Evolutionary conservation across 495 filamentous ascomycete species (phyloP), one percentile per base, ranked within the genome.

Genomic region (Articulospora tetracladia): DNA sequence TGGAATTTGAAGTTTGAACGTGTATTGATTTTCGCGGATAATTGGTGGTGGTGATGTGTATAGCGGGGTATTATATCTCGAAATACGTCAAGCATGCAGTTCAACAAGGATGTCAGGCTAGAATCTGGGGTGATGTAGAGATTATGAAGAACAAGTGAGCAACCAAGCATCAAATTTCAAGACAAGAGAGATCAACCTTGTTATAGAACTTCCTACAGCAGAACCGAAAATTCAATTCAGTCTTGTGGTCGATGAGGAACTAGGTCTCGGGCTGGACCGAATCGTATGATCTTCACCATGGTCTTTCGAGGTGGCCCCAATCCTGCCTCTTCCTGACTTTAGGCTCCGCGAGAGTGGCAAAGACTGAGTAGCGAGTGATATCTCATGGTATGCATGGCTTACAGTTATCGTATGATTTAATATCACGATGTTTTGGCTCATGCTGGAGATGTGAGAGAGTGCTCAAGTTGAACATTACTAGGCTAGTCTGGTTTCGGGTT

Each of bases 81-180:
- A 6, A 11, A 23, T 23, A 27, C 15, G 54, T 24, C 41, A 20
- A 13, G n/a, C 10, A 1, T 19, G 54, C 19, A 19, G 3, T 36
- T 22, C 11, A 47, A 28, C 10, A 10, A 15, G 4, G 36, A 17
- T 44, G 11, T 23, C 20, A 36, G 12, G 28, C 12, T 23, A 57
- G 39, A 57, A 27, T 47, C 19, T 47, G 54, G 54, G 34, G 34
- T 36, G 26, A 41, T 41, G 54, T 47, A 23, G 54, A 47, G 36
- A 57, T n/a, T 46, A 15, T 55, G 53, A 7, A 32, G 53, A 55
- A 39, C 34, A 39, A 39, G 34, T 10, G 34, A 39, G 10, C 10
- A 55, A 26, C 4, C 19, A 41, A 55, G 19, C 10, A 10, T 3
- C 6, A 10, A 20, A 22, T 36, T 17, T 36, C 7, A 20, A 22